phyloP scores from a whole-genome alignment of 345 rosid genomes.

The Camelina neglecta region DNA sequence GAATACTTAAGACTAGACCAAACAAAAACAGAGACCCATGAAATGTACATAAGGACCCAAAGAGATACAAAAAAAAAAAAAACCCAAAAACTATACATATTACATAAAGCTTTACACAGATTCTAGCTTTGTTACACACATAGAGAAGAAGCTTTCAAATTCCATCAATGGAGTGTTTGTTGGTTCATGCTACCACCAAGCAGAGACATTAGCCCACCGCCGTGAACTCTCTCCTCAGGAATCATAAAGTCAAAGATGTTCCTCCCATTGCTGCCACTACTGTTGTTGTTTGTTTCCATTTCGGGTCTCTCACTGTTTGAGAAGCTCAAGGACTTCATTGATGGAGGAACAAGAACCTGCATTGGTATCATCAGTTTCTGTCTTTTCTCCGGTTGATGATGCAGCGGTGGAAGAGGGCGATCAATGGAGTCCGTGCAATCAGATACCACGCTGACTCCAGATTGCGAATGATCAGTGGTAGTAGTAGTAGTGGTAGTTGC shows the following conservation, averaged over 20 bases:
- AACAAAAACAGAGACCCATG: slow-evolving; percentile 35
- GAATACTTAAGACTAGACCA: slow-evolving; percentile 9
- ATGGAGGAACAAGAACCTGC: slow-evolving; percentile 85
- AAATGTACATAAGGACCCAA: slow-evolving; percentile 31
- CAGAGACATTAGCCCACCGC: slow-evolving; percentile 89
- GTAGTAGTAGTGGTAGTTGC: slow-evolving; percentile 22
- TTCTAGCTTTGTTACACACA: slow-evolving; percentile 35
- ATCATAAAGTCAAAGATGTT: slow-evolving; percentile 56
- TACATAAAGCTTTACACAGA: slow-evolving; percentile 37
- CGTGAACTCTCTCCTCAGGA: slow-evolving; percentile 98
- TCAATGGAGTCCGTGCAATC: slow-evolving; percentile 71
- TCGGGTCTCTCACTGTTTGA: slow-evolving; percentile 44
- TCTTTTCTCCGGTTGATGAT: slow-evolving; percentile 43
- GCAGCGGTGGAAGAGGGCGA: slow-evolving; percentile 32
- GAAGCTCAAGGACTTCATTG: slow-evolving; percentile 73
- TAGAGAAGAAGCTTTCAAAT: slow-evolving; percentile 45
- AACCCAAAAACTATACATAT: slow-evolving; percentile 36
- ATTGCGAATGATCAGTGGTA: slow-evolving; percentile 59
- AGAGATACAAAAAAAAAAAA: not conserved
- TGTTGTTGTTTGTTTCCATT: slow-evolving; percentile 47
- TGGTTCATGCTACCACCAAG: slow-evolving; percentile 71
- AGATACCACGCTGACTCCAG: slow-evolving; percentile 63
- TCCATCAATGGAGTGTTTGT: slow-evolving; percentile 62
- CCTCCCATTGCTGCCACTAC: slow-evolving; percentile 30
- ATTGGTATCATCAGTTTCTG: slow-evolving; percentile 76